Conservation (phyloP, 202 grass and related monocot genomes). For the Setaria italica region DNA sequence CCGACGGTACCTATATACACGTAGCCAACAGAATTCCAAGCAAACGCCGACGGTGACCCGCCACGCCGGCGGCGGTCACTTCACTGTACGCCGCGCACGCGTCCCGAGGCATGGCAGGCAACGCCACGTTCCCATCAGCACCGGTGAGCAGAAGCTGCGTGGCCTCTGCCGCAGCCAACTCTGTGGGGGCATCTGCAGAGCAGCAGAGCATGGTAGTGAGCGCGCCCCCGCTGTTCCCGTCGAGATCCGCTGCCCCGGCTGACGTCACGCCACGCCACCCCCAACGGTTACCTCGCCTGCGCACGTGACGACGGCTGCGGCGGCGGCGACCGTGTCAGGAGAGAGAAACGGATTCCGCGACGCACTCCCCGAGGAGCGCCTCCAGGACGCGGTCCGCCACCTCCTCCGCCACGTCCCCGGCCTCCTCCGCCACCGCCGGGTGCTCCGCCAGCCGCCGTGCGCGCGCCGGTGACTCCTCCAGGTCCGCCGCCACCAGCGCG, state of each 20-base stretch:
- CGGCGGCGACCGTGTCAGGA: background rate
- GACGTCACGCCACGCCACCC: conserved; percentile 16
- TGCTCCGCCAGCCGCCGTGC: conserved; percentile 4
- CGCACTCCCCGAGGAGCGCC: conserved; percentile 60
- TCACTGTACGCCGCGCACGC: background rate
- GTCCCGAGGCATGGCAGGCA: background rate
- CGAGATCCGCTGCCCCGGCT: conserved; percentile 35
- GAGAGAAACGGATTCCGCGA: conserved; percentile 43
- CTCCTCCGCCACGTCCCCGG: conserved; percentile 37
- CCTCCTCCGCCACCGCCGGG: conserved; percentile 46
- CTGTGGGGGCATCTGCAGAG: too few relatives aligned
- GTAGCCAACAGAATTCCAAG: too few relatives aligned
- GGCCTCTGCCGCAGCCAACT: too few relatives aligned
- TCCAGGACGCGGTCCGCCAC: conserved; percentile 58
- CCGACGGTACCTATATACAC: too few relatives aligned
- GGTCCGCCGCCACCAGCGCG: conserved; percentile 62
- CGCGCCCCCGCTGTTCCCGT: conserved; percentile 55
- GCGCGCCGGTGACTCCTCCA: background rate
- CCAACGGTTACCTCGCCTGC: conserved; percentile 7
- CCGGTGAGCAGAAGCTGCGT: too few relatives aligned
- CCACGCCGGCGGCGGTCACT: background rate
- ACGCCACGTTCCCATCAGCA: too few relatives aligned
- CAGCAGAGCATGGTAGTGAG: conserved; percentile 4
- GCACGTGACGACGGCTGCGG: conserved; percentile 38
- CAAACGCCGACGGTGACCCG: too few relatives aligned